Conservation (phyloP, 1,284 basidiomycete genomes). For the Cutaneotrichosporon cutaneum region DNA sequence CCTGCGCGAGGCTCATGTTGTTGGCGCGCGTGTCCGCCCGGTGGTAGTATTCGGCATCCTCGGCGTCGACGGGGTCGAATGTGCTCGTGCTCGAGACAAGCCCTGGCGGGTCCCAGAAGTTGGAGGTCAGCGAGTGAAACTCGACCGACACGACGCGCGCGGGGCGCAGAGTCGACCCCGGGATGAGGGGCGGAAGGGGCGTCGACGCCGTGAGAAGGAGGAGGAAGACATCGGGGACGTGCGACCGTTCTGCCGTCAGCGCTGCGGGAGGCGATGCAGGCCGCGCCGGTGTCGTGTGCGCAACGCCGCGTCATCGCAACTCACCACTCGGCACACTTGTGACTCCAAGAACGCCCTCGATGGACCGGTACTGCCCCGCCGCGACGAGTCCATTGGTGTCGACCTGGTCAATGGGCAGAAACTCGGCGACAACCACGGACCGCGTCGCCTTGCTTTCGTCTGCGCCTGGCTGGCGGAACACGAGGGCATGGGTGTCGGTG, state of each 20-base stretch:
- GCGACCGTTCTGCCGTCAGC: slow-evolving; percentile 53
- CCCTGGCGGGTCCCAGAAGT: slow-evolving; percentile 52
- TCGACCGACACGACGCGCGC: slow-evolving; percentile 54
- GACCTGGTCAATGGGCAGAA: slow-evolving; percentile 69
- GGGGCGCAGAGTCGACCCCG: slow-evolving; percentile 44
- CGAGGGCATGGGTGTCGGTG: slow-evolving; percentile 45
- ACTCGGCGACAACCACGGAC: slow-evolving; percentile 67
- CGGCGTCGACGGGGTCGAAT: slow-evolving; percentile 25
- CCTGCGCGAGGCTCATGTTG: slow-evolving; percentile 40
- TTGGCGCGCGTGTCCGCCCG: neutral
- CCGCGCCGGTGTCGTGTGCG: neutral
- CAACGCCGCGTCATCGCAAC: slow-evolving; percentile 17
- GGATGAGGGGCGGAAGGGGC: slow-evolving; percentile 41
- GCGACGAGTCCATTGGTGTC: slow-evolving; percentile 63
- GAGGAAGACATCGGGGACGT: slow-evolving; percentile 51
- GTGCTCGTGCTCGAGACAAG: slow-evolving; percentile 18
- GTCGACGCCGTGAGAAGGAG: slow-evolving; percentile 43
- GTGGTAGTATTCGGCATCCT: slow-evolving; percentile 14
- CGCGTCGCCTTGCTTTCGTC: slow-evolving; percentile 38
- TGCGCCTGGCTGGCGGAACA: slow-evolving; percentile 49
- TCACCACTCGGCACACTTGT: slow-evolving; percentile 54
- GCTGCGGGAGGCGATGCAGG: neutral
- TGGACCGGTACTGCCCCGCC: slow-evolving; percentile 63
- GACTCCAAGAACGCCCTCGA: slow-evolving; percentile 76
- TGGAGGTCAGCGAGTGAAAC: slow-evolving; percentile 54